Evolutionary conservation across 305 asterid species (phyloP), one percentile per base, ranked within the genome.

Genomic region (Fraxinus xanthoxyloides): DNA sequence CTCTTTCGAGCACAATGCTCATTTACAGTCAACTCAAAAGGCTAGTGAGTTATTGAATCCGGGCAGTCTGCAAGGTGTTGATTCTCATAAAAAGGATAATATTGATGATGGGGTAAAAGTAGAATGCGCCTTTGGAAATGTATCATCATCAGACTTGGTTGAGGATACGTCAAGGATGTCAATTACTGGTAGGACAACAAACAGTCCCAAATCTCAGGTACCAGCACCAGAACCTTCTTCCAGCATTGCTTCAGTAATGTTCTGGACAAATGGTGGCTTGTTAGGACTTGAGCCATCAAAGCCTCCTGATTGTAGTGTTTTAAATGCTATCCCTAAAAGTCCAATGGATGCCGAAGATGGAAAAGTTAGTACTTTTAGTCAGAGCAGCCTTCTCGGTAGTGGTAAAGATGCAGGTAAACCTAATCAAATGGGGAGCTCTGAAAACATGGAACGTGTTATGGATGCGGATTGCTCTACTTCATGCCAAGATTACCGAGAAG

Each of bases 231-330:
- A 88, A 87, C 89, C 86, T 82, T 85, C 86, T 82, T 85, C 93
- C 70, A 85, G 83, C 78, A 84, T 77, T 78, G 72, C 86, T 82
- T 77, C 97, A 77, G 89, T 87, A 80, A 86, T 89, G 74, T 90
- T 94, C 86, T 95, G 99, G 99, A 95, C 99, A 77, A 95, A 95
- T 85, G 99, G 99, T 87, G 89, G 98, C 80, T 88, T 95, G 90
- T 92, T 95, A 12, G 99, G 99, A 78, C 97, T 95, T 54, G 91
- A 90, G 90, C 99, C 99, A 17, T 94, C 98, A 83, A 95, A 95
- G 86, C 99, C 99, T 34, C 98, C 97, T 3, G 98, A 91, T 87
- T 90, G 17, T 85, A 88, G 92, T 81, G 76, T 80, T 51, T 75
- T 38, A 40, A 89, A 88, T 70, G 83, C 81, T 63, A 82, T 79